These are phyloP conservation scores for Phytophthora constricta DNA, from an alignment of 352 stramenopile genomes.

Conservation along the genomic window DNA sequence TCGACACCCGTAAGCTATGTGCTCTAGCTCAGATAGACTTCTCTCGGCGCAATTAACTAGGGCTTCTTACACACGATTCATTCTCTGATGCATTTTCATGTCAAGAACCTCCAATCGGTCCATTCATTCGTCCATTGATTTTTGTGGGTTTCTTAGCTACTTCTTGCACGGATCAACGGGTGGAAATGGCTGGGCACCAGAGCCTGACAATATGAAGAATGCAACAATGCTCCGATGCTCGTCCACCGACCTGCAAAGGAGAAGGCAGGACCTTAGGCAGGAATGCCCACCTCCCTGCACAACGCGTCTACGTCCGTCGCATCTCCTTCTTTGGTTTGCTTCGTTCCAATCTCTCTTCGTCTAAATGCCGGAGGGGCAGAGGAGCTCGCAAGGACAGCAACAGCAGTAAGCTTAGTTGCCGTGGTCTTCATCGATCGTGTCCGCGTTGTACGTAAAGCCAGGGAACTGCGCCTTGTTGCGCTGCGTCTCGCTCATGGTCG, in stretches of 20 bases:
- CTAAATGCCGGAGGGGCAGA: conserved; percentile 37
- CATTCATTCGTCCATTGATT: conserved; percentile 46
- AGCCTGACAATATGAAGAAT: conserved; percentile 42
- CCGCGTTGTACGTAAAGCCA: conserved; percentile 91
- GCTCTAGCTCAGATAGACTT: conserved; percentile 19
- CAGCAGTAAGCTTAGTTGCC: conserved; percentile 55
- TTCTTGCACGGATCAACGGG: conserved; percentile 36
- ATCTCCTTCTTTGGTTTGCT: conserved; percentile 31
- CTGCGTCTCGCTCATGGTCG: conserved; percentile 90
- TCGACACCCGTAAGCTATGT: conserved; percentile 38
- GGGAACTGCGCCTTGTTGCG: conserved; percentile 92
- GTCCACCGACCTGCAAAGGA: conserved; percentile 24
- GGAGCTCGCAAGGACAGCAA: conserved; percentile 21
- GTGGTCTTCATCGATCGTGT: conserved; percentile 88
- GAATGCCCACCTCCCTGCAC: conserved; percentile 9
- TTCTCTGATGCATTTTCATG: background rate
- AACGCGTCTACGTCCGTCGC: conserved; percentile 29
- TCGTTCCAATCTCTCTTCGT: conserved; percentile 39
- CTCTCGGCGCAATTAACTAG: conserved; percentile 9
- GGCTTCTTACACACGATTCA: too few relatives aligned
- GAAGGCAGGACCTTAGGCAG: conserved; percentile 13
- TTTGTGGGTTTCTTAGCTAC: conserved; percentile 42
- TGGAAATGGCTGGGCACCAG: conserved; percentile 26
- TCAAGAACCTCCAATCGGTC: conserved; percentile 18
- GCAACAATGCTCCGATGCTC: conserved; percentile 29